Conservation (phyloP, 2,329 filamentous ascomycete genomes). For the Diaporthe sp. region DNA sequence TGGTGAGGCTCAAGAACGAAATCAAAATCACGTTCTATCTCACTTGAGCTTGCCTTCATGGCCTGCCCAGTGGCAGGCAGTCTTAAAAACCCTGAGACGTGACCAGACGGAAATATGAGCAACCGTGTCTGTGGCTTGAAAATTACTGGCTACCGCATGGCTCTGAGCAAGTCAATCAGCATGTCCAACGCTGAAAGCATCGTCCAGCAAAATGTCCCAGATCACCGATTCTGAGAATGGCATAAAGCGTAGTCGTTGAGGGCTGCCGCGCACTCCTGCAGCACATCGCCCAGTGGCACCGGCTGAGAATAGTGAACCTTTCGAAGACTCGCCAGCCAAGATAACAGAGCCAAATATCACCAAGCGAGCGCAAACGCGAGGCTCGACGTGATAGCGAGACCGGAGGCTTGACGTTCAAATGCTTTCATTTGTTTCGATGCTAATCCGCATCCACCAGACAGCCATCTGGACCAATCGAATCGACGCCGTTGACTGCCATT, state of each 20-base stretch:
- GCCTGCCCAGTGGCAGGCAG: too few species aligned
- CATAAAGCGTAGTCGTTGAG: too few species aligned
- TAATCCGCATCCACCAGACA: slow-evolving; percentile 43
- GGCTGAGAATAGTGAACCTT: background rate
- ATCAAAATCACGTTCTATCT: background rate
- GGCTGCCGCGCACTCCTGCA: background rate
- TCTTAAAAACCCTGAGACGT: too few species aligned
- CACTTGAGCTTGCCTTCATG: background rate
- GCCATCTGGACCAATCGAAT: slow-evolving; percentile 41
- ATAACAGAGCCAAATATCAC: background rate
- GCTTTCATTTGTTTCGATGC: slow-evolving; percentile 43
- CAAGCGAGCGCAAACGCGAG: background rate
- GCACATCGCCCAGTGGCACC: too few species aligned
- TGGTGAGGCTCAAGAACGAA: background rate
- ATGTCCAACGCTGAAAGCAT: background rate
- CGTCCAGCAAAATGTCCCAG: background rate
- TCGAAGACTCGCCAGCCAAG: background rate
- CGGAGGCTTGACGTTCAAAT: slow-evolving; percentile 34
- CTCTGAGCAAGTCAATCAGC: background rate
- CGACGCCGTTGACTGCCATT: slow-evolving; percentile 40
- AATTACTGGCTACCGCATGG: background rate
- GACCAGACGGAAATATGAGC: background rate
- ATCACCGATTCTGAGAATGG: background rate
- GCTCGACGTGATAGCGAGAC: background rate
- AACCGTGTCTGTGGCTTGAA: background rate